A percentile compares a stretch with the other conserved stretches of the same genome.
Conservation (phyloP, 805 yeast species). For the Saturnispora quitensis region DNA sequence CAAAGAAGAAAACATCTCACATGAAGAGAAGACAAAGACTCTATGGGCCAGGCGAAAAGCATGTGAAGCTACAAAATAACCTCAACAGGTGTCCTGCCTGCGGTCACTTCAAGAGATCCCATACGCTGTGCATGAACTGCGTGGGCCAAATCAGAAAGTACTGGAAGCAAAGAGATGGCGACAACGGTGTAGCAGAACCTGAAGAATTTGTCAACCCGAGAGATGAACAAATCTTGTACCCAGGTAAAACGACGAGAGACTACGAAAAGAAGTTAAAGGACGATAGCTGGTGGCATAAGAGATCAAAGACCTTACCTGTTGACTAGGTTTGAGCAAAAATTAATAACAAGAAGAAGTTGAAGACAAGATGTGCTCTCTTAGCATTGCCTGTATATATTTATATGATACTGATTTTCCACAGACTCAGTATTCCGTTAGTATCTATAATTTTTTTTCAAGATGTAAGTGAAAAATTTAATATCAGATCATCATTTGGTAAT, state of each 20-base stretch:
- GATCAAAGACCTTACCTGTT: slow-evolving; percentile 49
- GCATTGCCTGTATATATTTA: neutral
- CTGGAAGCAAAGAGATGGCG: slow-evolving; percentile 41
- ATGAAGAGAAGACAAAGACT: slow-evolving; percentile 77
- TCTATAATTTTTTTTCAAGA: neutral
- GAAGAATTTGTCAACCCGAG: slow-evolving; percentile 42
- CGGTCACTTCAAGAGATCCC: slow-evolving; percentile 85
- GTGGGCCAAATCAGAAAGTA: slow-evolving; percentile 68
- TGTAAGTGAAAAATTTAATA: neutral
- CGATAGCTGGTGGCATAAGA: slow-evolving; percentile 46
- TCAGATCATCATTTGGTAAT: neutral
- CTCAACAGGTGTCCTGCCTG: slow-evolving; percentile 92
- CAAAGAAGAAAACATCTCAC: slow-evolving; percentile 88
- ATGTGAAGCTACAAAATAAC: slow-evolving; percentile 63
- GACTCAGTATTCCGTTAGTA: neutral
- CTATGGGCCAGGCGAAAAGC: slow-evolving; percentile 76
- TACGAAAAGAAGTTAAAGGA: slow-evolving; percentile 40
- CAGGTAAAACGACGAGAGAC: slow-evolving; percentile 51
- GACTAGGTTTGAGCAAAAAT: slow-evolving; percentile 17
- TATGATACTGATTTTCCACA: neutral
- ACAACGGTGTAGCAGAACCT: slow-evolving; percentile 20
- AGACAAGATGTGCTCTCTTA: neutral
- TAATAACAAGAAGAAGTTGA: no score
- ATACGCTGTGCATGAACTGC: slow-evolving; percentile 89
- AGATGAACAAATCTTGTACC: slow-evolving; percentile 62